These are phyloP conservation scores for Viola odorata DNA, from an alignment of 345 rosid genomes.

Conservation along the genomic window DNA sequence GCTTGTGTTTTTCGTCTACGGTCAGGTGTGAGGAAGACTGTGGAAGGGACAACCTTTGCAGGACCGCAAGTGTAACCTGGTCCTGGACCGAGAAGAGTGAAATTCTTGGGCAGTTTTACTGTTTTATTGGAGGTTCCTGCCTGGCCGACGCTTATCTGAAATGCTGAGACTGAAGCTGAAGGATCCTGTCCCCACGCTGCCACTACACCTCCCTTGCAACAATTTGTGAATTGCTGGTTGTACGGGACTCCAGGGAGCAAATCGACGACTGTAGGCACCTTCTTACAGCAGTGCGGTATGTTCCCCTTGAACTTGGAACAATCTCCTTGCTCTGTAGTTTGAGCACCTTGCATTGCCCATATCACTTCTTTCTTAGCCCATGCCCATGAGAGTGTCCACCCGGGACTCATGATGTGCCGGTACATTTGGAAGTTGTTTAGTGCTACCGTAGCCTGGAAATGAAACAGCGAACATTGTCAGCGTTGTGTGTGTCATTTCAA, in stretches of 20 bases:
- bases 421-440: conserved; percentile 64
- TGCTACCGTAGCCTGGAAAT: conserved; percentile 52
- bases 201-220: conserved; percentile 68
- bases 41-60: conserved; percentile 63
- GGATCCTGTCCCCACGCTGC: conserved; percentile 82
- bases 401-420: conserved; percentile 61
- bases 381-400: conserved; percentile 72
- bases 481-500: neutral
- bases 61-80: conserved; percentile 79
- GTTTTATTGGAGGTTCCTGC: conserved; percentile 83
- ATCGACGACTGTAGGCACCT: conserved; percentile 53
- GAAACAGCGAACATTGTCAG: too few relatives aligned
- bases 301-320: conserved; percentile 75
- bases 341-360: conserved; percentile 75
- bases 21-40: conserved; percentile 51
- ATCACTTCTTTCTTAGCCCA: conserved; percentile 81
- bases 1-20: conserved; percentile 70
- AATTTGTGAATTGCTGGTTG: conserved; percentile 68
- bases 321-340: conserved; percentile 82
- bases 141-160: conserved; percentile 63
- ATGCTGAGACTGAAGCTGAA: conserved; percentile 47
- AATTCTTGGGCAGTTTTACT: conserved; percentile 61
- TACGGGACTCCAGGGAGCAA: conserved; percentile 72
- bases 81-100: conserved; percentile 70
- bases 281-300: conserved; percentile 68